Evolutionary conservation across 768 basidiomycete genomes (phyloP), one percentile per base, ranked within the genome.

Genomic region (Mycena albidolilacea): DNA sequence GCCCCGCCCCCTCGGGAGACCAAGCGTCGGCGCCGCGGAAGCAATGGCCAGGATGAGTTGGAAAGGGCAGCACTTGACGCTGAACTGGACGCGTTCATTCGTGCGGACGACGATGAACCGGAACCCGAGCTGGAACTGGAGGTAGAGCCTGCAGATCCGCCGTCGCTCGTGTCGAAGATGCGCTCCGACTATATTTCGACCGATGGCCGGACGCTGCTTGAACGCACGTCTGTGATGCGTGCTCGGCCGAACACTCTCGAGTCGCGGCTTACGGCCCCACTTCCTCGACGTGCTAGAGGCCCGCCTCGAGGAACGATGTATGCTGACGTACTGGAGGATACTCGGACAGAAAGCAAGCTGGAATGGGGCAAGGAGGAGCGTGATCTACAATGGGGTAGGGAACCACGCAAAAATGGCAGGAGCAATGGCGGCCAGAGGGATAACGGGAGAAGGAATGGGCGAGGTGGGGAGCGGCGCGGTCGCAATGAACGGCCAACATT

Each of bases 51-150:
- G 9, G 77, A 81, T 64, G 83, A 81, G 12, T 54, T 75, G 7
- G 78, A 81, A 76, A 83, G 78, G 67, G 88, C 85, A 12, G 79
- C 85, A 63, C 82, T 94, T 3, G 93, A 94, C 75, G 85, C 89
- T 15, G 93, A 95, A 38, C 83, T 95, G 14, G 93, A 95, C 77
- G 85, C 84, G 19, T 95, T 92, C 81, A 84, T 93, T 43, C 89
- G 87, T 2, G 87, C 86, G 39, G 88, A 80, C 61, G 83, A 84
- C 17, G 80, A 78, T 0, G 82, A 80, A 17, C 71, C 61, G 2
- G 71, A 64, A 50, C 46, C 38, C 11, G 80, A 80, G 19, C 71
- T 69, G 19, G 79, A 76, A 30, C 72, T 72, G 23, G 67, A 76
- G 52, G 52, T 63, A 8, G 77, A 79, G 73, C 64, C 70, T 54